phyloP scores from a whole-genome alignment of 371 early-diverging fungal genomes.

The Rhizopus sp. region DNA sequence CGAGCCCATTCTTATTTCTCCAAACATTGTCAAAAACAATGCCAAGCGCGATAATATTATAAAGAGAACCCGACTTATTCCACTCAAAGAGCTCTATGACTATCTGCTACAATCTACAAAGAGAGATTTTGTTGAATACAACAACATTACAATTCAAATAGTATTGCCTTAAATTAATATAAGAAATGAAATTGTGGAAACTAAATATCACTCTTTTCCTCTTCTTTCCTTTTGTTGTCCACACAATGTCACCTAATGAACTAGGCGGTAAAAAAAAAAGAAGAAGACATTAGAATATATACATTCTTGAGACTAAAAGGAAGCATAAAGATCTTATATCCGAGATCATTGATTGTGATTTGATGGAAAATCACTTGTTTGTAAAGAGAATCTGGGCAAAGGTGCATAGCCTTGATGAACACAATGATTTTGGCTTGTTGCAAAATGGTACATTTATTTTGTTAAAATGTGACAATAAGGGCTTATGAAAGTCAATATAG shows the following conservation, averaged over 20 bases:
- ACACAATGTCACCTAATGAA: constrained; percentile 7
- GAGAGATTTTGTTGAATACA: no score
- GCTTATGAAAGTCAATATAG: neutral
- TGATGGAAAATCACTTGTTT: constrained; percentile 3
- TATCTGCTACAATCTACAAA: no score
- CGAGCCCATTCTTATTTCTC: no score
- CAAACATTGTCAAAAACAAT: no score
- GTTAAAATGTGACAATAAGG: neutral
- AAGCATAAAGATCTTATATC: neutral
- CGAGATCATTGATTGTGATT: neutral
- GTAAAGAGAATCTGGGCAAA: constrained; percentile 13
- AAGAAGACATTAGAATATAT: neutral
- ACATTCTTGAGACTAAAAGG: constrained; percentile 1
- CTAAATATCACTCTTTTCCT: neutral
- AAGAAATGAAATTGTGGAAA: no score
- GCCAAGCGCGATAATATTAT: no score
- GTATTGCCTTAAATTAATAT: no score
- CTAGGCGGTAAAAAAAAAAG: constrained; percentile 5
- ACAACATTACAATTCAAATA: no score
- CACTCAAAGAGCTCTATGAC: no score
- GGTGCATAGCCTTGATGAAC: neutral
- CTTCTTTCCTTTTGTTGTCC: neutral
- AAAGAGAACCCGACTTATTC: no score
- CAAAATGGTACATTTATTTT: neutral
- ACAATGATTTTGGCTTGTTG: neutral